Base-by-base conservation (phyloP, 192 early-diverging fungal genomes). In the Cladochytrium replicatum region DNA sequence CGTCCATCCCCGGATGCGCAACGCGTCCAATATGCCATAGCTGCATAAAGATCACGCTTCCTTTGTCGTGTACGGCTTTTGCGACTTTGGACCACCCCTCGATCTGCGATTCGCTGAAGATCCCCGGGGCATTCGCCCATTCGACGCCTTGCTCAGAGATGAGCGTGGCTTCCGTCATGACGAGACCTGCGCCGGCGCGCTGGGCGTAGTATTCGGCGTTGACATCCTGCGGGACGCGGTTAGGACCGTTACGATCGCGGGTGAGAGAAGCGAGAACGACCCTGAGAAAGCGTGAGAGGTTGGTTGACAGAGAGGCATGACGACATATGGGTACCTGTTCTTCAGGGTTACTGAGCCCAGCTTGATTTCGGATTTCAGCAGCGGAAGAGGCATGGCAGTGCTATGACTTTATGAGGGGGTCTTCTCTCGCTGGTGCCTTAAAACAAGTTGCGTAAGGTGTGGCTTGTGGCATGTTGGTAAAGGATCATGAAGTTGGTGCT, bases 21-120 rank as follows among this genome's bases (percentile, higher is more conserved):
- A 58, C 57, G 28, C 57, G 60, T 8, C 61, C 61, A 25, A 63
- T 23, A 41, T 71, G 67, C 74, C 71, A 76, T 1, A 76, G 39
- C 46, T 76, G 74, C 1, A 28, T 27, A 37, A 64, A 75, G 30
- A 76, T 68, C n/a, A 65, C 6, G 23, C 62, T 46, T 9, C 61
- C 61, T 27, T 52, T 38, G 1, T 29, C 49, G 29, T 76, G 63
- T 1, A 71, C 71, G 8, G 54, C 38, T 4, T 72, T 29, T 25
- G 68, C 68, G 32, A 72, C 57, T 32, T 62, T 42, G 32, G 58
- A 68, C 74, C 74, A 76, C n/a, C 30, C 49, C 2, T 43, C 46
- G 27, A 71, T 49, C 37, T 76, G 74, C 1, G 52, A 61, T 0
- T 60, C 29, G 5, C 32, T 61, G 30, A 50, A 74, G 13, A 74